Evolutionary conservation across 2,329 filamentous ascomycete species (phyloP), one percentile per base, ranked within the genome.

Genomic region (Thelonectria blattea): DNA sequence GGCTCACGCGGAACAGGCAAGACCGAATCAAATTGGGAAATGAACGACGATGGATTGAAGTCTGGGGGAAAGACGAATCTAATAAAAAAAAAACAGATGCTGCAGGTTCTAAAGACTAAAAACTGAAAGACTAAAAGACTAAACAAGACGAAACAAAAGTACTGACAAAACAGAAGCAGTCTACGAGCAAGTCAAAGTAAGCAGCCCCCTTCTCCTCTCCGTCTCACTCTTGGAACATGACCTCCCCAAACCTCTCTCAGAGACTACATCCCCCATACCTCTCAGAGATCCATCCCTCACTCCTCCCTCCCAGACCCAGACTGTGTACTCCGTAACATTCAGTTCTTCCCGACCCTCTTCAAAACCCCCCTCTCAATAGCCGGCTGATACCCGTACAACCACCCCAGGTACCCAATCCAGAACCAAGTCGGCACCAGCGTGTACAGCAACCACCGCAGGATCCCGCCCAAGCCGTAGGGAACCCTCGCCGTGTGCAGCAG

Each of bases 401-500:
- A 59, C 7, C 47, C 52, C 27, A 59, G 46, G 14, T 59, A 59
- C 24, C 51, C 54, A 18, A 59, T 54, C 56, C 56, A 59, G 56
- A 54, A 59, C 51, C 56, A 54, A 37, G 56, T 59, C 20, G 56
- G 56, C 37, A 59, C 51, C 46, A 59, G 46, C 22, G 51, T 54
- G 56, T 59, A 59, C 11, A 59, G 39, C 24, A 59, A 32, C 56
- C 56, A 59, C 46, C 56, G 56, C 46, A 59, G 46, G 27, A 59
- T 45, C 6, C 50, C 43, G 2, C 51, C 56, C 37, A 59, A 18
- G 22, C 56, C 56, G 14, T 59, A 59, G 3, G 56, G 56, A 51
- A 59, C 52, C 14, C 56, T 37, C 18, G 51, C 56, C 11, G 56
- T 59, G 51, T 59, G 56, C 20, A 59, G 39, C 56, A 59, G 47